Base-by-base conservation (phyloP, 768 basidiomycete genomes). In the Cubamyces lactineus region DNA sequence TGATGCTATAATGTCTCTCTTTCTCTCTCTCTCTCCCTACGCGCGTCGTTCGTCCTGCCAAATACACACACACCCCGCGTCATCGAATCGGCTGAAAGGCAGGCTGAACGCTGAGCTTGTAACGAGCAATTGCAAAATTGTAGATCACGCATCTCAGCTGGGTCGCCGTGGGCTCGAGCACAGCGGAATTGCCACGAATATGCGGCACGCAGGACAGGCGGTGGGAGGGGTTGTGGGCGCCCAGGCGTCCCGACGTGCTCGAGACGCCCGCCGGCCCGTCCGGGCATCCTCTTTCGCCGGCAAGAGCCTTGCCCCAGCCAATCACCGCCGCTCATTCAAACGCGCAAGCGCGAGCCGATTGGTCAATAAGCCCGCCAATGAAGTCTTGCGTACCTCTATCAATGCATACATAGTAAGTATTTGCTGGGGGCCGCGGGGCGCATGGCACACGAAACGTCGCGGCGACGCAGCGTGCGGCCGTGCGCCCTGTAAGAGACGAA, bases 391-490 rank as follows among this genome's bases (percentile, higher is more conserved):
- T 51, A 24, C 57, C 57, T 59, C 49, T 45, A 51, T 51, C 49
- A 59, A 52, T 17, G 56, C 56, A 57, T 49, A 57, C 21, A 57
- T 15, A 49, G 56, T 49, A 57, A 57, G 56, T 57, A 47, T 57
- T 57, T 1, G 46, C 38, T 49, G 24, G 24, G 46, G 56, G 56
- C 23, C 56, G 56, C 39, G 12, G 47, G 2, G 21, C 9, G 11
- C 56, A 40, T 41, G 34, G 34, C 17, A 49, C 19, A 26, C 46
- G 56, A 48, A 57, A 57, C 46, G 39, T 34, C 38, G 43, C 46
- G 15, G 21, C 21, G 17, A n/a, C 12, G 42, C 16, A 19, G 11
- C 19, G 23, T 24, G 46, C 15, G 34, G 1, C 34, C 5, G 9
- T 11, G 34, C 34, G 56, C 38, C 56, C 56, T 57, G 56, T 49